Base-by-base conservation (phyloP, 164 flowering plant genomes). In the Euptelea pleiosperma region DNA sequence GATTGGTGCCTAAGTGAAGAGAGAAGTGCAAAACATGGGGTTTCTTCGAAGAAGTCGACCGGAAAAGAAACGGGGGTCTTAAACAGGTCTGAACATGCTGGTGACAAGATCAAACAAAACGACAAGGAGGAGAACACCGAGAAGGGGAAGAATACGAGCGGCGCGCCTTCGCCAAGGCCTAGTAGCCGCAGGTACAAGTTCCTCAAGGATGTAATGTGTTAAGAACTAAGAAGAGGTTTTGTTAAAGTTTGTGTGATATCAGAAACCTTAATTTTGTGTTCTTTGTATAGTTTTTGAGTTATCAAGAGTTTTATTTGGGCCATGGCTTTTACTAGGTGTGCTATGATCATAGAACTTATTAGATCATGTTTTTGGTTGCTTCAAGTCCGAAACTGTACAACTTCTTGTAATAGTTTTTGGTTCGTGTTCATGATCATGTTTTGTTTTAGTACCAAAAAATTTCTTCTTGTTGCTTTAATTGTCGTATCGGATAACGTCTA, bases 121-220 rank as follows among this genome's bases (percentile, higher is more conserved):
- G 77, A 73, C 54, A 71, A 50, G 11, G 71, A 53, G 7, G 80
- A 72, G n/a, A 48, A 51, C 30, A 60, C 33, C 49, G 66, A 77
- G 29, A 70, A 75, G 60, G 87, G 73, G 11, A 79, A 79, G 73
- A 74, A 64, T 43, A 61, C 65, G 6, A 64, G 55, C 14, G 76
- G 84, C 5, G 43, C 73, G 18, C 91, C 94, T 1, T 94, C 97
- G 6, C 93, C 96, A 0, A 62, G 89, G 61, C 69, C 85, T 2
- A 34, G 80, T 15, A 61, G 89, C 0, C 82, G 95, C 45, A 79
- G 96, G 84, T 94, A 94, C 81, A 94, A 89, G 81, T 95, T 91
- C 53, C 99, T 94, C 75, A 94, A 91, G 85, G 99, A 94, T 75
- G 99, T 94, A 1, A 79, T 89, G 91, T 87, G 96, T 64, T 93